A percentile compares a stretch with the other conserved stretches of the same genome.
Conservation (phyloP, 2,329 filamentous ascomycete genomes). For the Cladosporium austrohemisphaericum region DNA sequence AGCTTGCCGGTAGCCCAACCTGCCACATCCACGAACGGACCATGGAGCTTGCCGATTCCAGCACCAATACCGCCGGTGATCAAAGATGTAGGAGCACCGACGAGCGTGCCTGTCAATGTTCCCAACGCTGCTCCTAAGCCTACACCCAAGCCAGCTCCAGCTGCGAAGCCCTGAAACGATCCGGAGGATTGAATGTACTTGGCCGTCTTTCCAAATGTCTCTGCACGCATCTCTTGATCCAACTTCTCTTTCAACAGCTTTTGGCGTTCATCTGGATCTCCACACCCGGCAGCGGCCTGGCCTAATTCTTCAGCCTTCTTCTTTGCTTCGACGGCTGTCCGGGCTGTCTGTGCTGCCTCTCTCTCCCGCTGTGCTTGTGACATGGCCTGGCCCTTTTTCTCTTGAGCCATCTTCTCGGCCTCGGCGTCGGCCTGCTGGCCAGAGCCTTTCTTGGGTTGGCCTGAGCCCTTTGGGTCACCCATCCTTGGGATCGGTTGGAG, state of each 20-base stretch:
- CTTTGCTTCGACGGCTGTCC: slow-evolving; percentile 24
- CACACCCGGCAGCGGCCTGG: slow-evolving; percentile 28
- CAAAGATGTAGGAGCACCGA: slow-evolving; percentile 27
- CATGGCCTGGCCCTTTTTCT: slow-evolving; percentile 18
- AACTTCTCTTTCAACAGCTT: slow-evolving; percentile 31
- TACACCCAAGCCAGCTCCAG: slow-evolving; percentile 30
- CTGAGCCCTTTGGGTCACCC: too few species aligned
- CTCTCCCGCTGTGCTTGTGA: slow-evolving; percentile 6
- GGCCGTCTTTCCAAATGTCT: slow-evolving; percentile 32
- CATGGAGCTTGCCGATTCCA: slow-evolving; percentile 26
- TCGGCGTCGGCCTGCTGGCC: not conserved
- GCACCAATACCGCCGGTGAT: slow-evolving; percentile 28
- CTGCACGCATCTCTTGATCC: slow-evolving; percentile 28
- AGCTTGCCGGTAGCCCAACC: slow-evolving; percentile 25
- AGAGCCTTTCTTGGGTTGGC: not conserved
- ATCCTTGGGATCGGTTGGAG: too few species aligned
- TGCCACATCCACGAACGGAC: slow-evolving; percentile 30
- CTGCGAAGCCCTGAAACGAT: slow-evolving; percentile 30
- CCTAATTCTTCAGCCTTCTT: slow-evolving; percentile 28
- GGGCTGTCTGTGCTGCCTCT: slow-evolving; percentile 28
- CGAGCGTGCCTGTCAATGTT: slow-evolving; percentile 29
- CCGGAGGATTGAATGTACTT: slow-evolving; percentile 28
- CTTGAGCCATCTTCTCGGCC: not conserved
- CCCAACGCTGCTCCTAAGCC: slow-evolving; percentile 28
- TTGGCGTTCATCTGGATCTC: slow-evolving; percentile 31